Base-by-base conservation (phyloP, 2,329 filamentous ascomycete species). In the Kalaharituber pfeilii region DNA sequence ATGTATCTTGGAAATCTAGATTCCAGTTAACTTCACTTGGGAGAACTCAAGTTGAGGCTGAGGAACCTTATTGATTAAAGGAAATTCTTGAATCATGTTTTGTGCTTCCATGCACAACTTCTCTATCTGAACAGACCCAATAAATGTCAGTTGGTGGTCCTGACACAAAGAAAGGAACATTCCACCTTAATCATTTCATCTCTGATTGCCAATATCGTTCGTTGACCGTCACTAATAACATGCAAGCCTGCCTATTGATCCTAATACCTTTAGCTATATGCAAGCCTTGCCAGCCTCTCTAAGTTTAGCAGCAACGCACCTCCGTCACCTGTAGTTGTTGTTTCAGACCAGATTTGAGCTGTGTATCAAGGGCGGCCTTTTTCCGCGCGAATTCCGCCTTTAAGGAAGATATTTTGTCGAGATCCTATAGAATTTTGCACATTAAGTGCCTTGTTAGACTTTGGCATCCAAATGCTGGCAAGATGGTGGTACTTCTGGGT, bases 31-130 rank as follows among this genome's bases (percentile, higher is more conserved):
- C 13, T 39, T 26, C 30, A 13, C 39, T 45, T 22, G 30, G 26
- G 20, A 50, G 30, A 53, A 39, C 8, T 39, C 33, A 39, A n/a
- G n/a, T 9, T 36, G 30, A 9, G 30, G 30, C 9, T 9, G 9
- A 36, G 9, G 47, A 52, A 62, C 84, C 57, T 86, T 73, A 68
- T 93, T 91, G 73, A 94, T 91, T 66, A 86, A 86, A 30, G 84
- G 82, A 69, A 98, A 96, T 72, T 98, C 91, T 65, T 84, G 81
- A 65, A 98, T 94, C 80, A 95, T 95, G 67, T 86, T 86, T 72
- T 96, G 89, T 53, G 88, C 88, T 70, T 98, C 93, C 59, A 88
- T 87, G 72, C 91, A 98, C 60, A 98, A 78, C 71, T 86, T 87
- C 72, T 98, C 91, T 65, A 98, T 96, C 62, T 59, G n/a, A n/a